Conservation (phyloP, 768 basidiomycete genomes). For the Boletus tylopilopsis region DNA sequence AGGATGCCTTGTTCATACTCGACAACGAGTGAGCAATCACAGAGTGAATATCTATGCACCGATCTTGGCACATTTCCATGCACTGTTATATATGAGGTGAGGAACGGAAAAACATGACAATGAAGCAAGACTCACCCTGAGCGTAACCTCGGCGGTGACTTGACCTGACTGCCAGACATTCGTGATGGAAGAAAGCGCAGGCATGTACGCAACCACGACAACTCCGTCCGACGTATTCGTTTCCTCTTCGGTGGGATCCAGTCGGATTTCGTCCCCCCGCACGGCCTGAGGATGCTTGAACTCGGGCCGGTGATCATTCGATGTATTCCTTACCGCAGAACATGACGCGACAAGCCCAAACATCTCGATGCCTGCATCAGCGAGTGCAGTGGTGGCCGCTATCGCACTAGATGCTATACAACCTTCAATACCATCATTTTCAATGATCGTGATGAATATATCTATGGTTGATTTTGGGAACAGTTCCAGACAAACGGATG, state of each 20-base stretch:
- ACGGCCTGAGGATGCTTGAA: slow-evolving; percentile 43
- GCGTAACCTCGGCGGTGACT: slow-evolving; percentile 48
- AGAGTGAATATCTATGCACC: slow-evolving; percentile 71
- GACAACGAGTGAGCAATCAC: slow-evolving; percentile 70
- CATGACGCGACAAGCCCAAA: slow-evolving; percentile 83
- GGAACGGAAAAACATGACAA: not conserved
- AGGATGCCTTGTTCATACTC: slow-evolving; percentile 10
- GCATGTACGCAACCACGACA: slow-evolving; percentile 82
- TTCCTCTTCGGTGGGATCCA: slow-evolving; percentile 82
- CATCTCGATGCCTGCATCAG: slow-evolving; percentile 92
- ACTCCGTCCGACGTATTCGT: slow-evolving; percentile 51
- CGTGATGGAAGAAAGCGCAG: slow-evolving; percentile 80
- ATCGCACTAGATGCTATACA: slow-evolving; percentile 83
- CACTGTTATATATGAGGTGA: slow-evolving; percentile 42
- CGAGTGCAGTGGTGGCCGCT: slow-evolving; percentile 87
- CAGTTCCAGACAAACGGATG: slow-evolving; percentile 81
- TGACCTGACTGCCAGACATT: slow-evolving; percentile 84
- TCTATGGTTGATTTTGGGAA: slow-evolving; percentile 96
- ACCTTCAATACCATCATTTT: slow-evolving; percentile 88
- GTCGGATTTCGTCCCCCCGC: slow-evolving; percentile 55
- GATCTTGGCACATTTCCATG: slow-evolving; percentile 63
- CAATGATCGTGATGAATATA: slow-evolving; percentile 84
- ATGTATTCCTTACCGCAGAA: slow-evolving; percentile 54
- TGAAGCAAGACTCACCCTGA: slow-evolving; percentile 48
- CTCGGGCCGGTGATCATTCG: not conserved